These are phyloP conservation scores for Tulasnella sp. DNA, from an alignment of 768 basidiomycete genomes.

Conservation along the genomic window DNA sequence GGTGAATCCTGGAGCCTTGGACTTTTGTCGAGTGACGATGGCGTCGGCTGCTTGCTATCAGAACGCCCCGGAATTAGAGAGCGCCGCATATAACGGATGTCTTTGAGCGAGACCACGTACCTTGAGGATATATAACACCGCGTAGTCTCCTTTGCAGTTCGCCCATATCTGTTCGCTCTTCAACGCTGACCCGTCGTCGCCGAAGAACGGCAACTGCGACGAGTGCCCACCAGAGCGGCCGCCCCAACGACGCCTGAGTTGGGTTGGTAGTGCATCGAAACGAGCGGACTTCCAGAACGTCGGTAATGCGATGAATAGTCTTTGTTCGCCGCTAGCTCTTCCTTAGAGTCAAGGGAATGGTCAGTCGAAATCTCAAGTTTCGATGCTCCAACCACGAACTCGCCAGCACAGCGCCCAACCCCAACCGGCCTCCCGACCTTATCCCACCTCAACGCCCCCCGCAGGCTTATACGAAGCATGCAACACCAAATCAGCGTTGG, in stretches of 20 bases:
- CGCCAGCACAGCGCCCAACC: slow-evolving; percentile 68
- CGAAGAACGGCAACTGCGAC: slow-evolving; percentile 68
- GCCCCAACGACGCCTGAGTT: slow-evolving; percentile 71
- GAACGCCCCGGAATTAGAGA: too few relatives aligned
- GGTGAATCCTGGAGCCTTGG: slow-evolving; percentile 44
- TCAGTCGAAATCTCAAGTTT: slow-evolving; percentile 37
- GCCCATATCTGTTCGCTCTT: too few relatives aligned
- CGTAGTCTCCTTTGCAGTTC: too few relatives aligned
- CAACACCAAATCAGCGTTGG: slow-evolving; percentile 55
- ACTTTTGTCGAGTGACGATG: slow-evolving; percentile 47
- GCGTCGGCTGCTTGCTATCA: slow-evolving; percentile 58
- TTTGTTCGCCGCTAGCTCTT: slow-evolving; percentile 54
- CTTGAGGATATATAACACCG: too few relatives aligned
- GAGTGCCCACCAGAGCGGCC: slow-evolving; percentile 83
- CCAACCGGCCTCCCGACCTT: slow-evolving; percentile 73
- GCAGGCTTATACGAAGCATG: slow-evolving; percentile 52
- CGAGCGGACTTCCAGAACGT: slow-evolving; percentile 53
- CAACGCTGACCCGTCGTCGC: slow-evolving; percentile 30
- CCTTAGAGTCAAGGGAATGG: slow-evolving; percentile 49
- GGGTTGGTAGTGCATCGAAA: slow-evolving; percentile 64
- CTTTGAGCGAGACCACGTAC: too few relatives aligned
- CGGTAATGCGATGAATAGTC: slow-evolving; percentile 46
- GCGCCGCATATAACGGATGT: too few relatives aligned
- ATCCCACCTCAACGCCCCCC: slow-evolving; percentile 59
- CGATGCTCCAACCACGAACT: slow-evolving; percentile 42